Percentiles rank a stretch among this genome's conserved stretches.
These are phyloP conservation scores for Diplodia sapinea DNA, from an alignment of 2,329 filamentous ascomycete species.

Conservation along the genomic window DNA sequence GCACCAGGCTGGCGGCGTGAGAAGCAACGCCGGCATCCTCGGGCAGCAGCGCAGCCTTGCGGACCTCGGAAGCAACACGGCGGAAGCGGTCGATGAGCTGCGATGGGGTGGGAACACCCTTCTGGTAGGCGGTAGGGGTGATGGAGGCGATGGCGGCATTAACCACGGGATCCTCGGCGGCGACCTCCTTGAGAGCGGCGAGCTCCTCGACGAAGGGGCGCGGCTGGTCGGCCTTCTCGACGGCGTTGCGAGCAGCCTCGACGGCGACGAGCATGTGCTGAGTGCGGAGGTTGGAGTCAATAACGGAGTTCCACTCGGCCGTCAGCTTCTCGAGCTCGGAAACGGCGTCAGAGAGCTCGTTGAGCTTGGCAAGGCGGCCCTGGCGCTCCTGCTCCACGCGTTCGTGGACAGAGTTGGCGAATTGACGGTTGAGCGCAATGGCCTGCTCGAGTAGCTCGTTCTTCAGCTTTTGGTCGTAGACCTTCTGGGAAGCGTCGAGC, in stretches of 20 bases:
- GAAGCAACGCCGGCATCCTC: constrained; percentile 93
- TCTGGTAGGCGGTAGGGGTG: constrained; percentile 91
- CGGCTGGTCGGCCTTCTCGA: constrained; percentile 75
- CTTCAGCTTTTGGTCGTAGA: constrained; percentile 80
- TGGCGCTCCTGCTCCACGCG: constrained; percentile 89
- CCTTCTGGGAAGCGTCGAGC: constrained; percentile 76
- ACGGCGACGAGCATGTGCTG: constrained; percentile 96
- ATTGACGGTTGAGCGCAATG: constrained; percentile 83
- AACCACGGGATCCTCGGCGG: constrained; percentile 81
- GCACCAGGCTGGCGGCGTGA: constrained; percentile 85
- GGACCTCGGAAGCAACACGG: constrained; percentile 86
- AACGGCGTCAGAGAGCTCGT: constrained; percentile 77
- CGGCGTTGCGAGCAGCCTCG: constrained; percentile 84
- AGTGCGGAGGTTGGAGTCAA: constrained; percentile 88
- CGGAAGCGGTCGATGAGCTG: constrained; percentile 96
- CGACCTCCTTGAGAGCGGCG: constrained; percentile 91
- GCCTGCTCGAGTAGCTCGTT: constrained; percentile 92
- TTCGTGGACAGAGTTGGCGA: constrained; percentile 75
- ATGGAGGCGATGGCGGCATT: constrained; percentile 95
- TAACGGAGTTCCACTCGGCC: constrained; percentile 84
- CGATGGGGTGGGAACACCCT: constrained; percentile 79
- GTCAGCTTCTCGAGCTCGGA: constrained; percentile 86
- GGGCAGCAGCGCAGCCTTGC: constrained; percentile 90
- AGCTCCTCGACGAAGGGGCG: constrained; percentile 90
- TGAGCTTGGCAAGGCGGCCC: constrained; percentile 83